Conservation (phyloP, 2,329 filamentous ascomycete genomes). For the Cercospora sp. region DNA sequence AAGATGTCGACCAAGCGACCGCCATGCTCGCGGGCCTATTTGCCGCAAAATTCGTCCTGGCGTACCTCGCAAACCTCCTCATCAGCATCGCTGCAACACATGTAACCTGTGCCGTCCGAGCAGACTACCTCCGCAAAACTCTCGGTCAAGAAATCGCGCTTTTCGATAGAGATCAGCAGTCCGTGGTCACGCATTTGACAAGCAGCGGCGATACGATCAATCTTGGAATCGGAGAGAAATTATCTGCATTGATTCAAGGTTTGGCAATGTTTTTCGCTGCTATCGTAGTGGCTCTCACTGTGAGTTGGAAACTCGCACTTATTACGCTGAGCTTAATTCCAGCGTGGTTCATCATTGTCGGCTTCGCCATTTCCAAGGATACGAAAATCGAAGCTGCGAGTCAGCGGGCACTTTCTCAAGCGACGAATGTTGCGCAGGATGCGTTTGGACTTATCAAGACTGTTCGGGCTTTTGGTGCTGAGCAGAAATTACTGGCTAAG, state of each 20-base stretch:
- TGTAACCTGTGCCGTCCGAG: slow-evolving; percentile 52
- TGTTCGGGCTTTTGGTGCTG: neutral
- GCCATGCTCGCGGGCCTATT: slow-evolving; percentile 50
- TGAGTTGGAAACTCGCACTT: slow-evolving; percentile 47
- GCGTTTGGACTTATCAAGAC: neutral
- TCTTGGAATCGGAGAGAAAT: slow-evolving; percentile 44
- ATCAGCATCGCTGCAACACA: slow-evolving; percentile 55
- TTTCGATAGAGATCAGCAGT: slow-evolving; percentile 57
- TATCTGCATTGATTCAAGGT: slow-evolving; percentile 36
- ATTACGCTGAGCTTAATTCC: slow-evolving; percentile 51
- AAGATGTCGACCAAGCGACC: slow-evolving; percentile 48
- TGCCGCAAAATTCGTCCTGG: slow-evolving; percentile 62
- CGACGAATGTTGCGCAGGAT: neutral
- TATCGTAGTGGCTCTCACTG: slow-evolving; percentile 43
- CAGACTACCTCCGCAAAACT: slow-evolving; percentile 64
- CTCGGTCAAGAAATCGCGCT: slow-evolving; percentile 66
- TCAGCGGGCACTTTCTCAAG: slow-evolving; percentile 37
- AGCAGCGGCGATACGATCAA: slow-evolving; percentile 40
- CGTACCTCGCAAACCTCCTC: slow-evolving; percentile 52
- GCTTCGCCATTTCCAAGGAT: slow-evolving; percentile 38
- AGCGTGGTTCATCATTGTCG: slow-evolving; percentile 40
- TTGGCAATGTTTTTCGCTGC: slow-evolving; percentile 42
- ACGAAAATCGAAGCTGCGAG: slow-evolving; percentile 40
- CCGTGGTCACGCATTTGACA: slow-evolving; percentile 30
- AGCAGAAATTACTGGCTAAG: slow-evolving; percentile 43